Evolutionary conservation across 306 rosid genomes (phyloP), one percentile per base, ranked within the genome.

Genomic region (Castanea crenata): DNA sequence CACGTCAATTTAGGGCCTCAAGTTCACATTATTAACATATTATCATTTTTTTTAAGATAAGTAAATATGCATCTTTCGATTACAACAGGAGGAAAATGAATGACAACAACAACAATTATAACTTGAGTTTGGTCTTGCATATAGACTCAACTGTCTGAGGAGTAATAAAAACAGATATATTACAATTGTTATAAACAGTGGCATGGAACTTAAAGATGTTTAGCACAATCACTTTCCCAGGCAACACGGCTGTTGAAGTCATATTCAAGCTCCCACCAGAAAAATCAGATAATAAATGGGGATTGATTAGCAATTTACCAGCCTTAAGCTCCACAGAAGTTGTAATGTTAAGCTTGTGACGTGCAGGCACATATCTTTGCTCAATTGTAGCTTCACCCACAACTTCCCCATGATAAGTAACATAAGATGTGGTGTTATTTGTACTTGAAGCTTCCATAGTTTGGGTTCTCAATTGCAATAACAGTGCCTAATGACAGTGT

Each of bases 201-300:
- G 89, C 92, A 71, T 77, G 80, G 14, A 73, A 6, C 78, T 81
- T 88, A 11, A 91, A 56, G 32, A 89, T 57, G 68, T 86, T 88
- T 1, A 88, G 32, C 55, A 86, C 0, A 2, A 10, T 83, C 72
- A 76, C 84, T 79, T 85, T 86, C 55, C 93, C 92, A 25, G 64
- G 79, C n/a, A 91, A 31, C 34, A 23, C 41, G 1, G 86, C 11
- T 41, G 11, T 41, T 41, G 46, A 8, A 41, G 46, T 41, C 46
- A 41, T 0, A 41, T 41, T 41, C 49, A 89, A 80, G 15, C 41
- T 35, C 41, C 90, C 87, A 56, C 0, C 44, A n/a, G 3, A 74
- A 21, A 81, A 0, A 19, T 86, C 82, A 0, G 16, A 1, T 65
- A 10, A 71, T 32, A 88, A 84, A 0, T 2, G 13, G 0, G 74